phyloP scores from a whole-genome alignment of 139 green algal species.

The Picochlorum costavermella region DNA sequence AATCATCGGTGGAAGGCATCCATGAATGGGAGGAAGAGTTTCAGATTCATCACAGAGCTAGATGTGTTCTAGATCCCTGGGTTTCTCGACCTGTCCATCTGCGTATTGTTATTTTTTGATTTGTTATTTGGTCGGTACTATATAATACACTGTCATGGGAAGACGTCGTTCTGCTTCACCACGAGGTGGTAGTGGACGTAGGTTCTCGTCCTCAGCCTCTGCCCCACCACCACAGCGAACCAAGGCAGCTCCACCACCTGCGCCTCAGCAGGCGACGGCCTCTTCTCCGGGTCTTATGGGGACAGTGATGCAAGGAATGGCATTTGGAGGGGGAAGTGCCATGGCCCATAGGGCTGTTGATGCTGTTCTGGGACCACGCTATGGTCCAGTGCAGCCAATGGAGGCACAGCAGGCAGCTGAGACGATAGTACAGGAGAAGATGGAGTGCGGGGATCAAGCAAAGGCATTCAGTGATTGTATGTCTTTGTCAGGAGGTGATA shows the following conservation, averaged over 20 bases:
- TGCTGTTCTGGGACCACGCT: slow-evolving; percentile 44
- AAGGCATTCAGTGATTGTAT: slow-evolving; percentile 88
- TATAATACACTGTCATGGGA: too few species aligned
- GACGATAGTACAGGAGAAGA: slow-evolving; percentile 5
- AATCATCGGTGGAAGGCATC: too few species aligned
- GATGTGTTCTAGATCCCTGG: background rate
- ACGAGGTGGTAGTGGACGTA: background rate
- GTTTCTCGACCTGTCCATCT: too few species aligned
- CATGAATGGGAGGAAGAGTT: too few species aligned
- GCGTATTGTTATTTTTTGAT: background rate
- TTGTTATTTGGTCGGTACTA: background rate
- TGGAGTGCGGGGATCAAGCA: slow-evolving; percentile 31
- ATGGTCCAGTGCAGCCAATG: slow-evolving; percentile 33
- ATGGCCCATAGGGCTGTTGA: slow-evolving; percentile 81
- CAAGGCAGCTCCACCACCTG: slow-evolving; percentile 9
- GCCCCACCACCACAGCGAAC: background rate
- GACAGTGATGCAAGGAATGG: slow-evolving; percentile 63
- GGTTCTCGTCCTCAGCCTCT: background rate
- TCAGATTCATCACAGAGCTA: too few species aligned
- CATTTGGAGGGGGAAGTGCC: slow-evolving; percentile 70
- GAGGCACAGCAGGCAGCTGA: slow-evolving; percentile 26
- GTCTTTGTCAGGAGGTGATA: slow-evolving; percentile 55
- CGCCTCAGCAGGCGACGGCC: background rate
- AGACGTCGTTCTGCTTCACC: too few species aligned
- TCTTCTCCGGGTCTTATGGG: slow-evolving; percentile 54